Evolutionary conservation across 2,329 filamentous ascomycete species (phyloP), one percentile per base, ranked within the genome.

Genomic region (Trichoderma guizhouense): DNA sequence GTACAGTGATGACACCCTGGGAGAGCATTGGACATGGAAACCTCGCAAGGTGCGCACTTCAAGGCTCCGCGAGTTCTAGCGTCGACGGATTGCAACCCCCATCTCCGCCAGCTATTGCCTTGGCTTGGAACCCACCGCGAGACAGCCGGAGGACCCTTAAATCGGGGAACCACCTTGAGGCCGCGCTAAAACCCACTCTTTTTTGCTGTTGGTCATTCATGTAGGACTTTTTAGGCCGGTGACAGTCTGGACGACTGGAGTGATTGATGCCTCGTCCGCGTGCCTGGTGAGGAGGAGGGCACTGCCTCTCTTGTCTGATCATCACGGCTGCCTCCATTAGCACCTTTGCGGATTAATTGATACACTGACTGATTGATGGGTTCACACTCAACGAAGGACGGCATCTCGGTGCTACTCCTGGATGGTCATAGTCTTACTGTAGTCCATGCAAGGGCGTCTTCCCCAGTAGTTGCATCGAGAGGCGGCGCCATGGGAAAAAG

Each of bases 171-270:
- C 61, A 63, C 61, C 39, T 21, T 32, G 28, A 39, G 14, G 24
- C 14, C 61, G 47, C 61, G 61, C 61, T 47, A 51, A 36, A 43
- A 47, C 18, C 66, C 55, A 69, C 66, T 61, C 26, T 26, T 61
- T 51, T 61, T 51, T 61, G 66, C 65, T 60, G 65, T 36, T 68
- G 65, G 65, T 68, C 66, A 69, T 69, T 61, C 34, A 47, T 18
- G 51, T 68, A 69, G 66, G 66, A 69, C 66, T 69, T 69, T 47
- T 60, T 47, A 26, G 36, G 55, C 65, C 5, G 30, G 53, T 26
- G 24, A n/a, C 34, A 14, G n/a, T 9, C 34, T 32, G n/a, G 55
- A 8, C 5, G 21, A 58, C 57, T 43, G 30, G 11, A 36, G 30
- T n/a, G 39, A 43, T 43, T 43, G 39, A 43, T 43, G 39, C 39